A percentile compares a stretch with the other conserved stretches of the same genome.
phyloP scores from a whole-genome alignment of 164 flowering plant species.

The Vitis rotundifolia region DNA sequence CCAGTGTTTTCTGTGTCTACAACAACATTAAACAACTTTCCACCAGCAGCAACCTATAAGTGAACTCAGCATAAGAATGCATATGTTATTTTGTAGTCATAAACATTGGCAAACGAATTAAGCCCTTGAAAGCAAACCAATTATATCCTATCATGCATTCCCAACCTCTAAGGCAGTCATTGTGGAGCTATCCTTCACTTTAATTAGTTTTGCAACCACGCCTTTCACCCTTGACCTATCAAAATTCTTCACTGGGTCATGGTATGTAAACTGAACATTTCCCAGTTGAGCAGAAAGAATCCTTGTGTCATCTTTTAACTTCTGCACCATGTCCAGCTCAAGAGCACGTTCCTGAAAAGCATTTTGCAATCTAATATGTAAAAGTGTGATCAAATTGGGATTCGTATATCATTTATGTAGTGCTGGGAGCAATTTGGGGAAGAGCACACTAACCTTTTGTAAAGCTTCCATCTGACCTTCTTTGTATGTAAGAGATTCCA shows the following conservation, averaged over 20 bases:
- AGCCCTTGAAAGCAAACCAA: not conserved
- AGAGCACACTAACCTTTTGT: constrained; percentile 56
- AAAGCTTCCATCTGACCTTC: constrained; percentile 84
- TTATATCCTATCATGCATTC: not conserved
- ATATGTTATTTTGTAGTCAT: not conserved
- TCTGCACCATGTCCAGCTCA: constrained; percentile 70
- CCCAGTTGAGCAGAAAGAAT: constrained; percentile 63
- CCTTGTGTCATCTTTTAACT: constrained; percentile 70
- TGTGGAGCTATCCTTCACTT: constrained; percentile 83
- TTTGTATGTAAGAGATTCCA: constrained; percentile 67
- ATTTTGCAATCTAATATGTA: too few relatives aligned
- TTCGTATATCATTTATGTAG: not conserved
- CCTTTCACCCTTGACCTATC: constrained; percentile 96
- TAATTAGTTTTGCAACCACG: constrained; percentile 88
- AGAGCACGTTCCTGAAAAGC: constrained; percentile 61
- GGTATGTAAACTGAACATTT: constrained; percentile 75
- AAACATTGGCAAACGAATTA: not conserved
- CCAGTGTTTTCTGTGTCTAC: constrained; percentile 95
- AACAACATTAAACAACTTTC: constrained; percentile 89
- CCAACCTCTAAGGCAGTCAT: constrained; percentile 90
- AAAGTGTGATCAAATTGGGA: not conserved
- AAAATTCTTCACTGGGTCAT: constrained; percentile 76
- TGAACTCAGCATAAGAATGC: not conserved
- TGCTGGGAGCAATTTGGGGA: not conserved
- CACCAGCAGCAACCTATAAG: constrained; percentile 91